Evolutionary conservation across 805 yeast genomes (phyloP).

Genomic region (Kodamaea kakaduensis): DNA sequence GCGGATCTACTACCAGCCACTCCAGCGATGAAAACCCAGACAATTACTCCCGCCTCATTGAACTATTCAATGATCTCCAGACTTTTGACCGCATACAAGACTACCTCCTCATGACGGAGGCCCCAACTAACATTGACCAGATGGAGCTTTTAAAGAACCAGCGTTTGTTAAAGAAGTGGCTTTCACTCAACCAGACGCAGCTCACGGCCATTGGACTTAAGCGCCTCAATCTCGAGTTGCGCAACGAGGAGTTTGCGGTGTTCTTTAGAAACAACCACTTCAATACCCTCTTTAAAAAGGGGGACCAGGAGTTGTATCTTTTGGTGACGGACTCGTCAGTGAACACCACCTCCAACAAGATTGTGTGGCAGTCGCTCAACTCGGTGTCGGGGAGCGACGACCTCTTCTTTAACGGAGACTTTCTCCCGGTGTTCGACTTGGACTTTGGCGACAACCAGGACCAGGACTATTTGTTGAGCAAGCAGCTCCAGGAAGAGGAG

Average conservation of each 20-base stretch:
- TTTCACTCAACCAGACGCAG: slow-evolving; percentile 67
- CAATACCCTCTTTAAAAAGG: slow-evolving; percentile 58
- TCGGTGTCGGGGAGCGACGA: slow-evolving; percentile 69
- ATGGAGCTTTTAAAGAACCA: slow-evolving; percentile 13
- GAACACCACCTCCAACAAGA: slow-evolving; percentile 28
- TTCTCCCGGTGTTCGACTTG: slow-evolving; percentile 43
- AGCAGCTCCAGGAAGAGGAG: slow-evolving; percentile 54
- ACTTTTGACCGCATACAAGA: slow-evolving; percentile 57
- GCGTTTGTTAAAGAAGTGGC: slow-evolving; percentile 28
- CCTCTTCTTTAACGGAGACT: slow-evolving; percentile 62
- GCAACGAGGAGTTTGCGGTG: slow-evolving; percentile 56
- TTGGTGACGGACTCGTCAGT: slow-evolving; percentile 77
- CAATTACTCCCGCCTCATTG: slow-evolving; percentile 16
- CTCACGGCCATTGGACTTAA: slow-evolving; percentile 65
- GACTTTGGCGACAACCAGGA: slow-evolving; percentile 13
- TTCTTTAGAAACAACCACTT: slow-evolving; percentile 91
- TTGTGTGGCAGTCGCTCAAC: slow-evolving; percentile 79
- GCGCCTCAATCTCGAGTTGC: slow-evolving; percentile 41
- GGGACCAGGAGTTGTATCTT: slow-evolving; percentile 48
- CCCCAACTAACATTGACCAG: slow-evolving; percentile 10
- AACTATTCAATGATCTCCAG: slow-evolving; percentile 20
- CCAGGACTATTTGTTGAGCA: slow-evolving; percentile 34
- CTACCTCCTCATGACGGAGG: slow-evolving; percentile 34
- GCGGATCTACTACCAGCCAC: slow-evolving; percentile 5
- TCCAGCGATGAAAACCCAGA: slow-evolving; percentile 10